These are phyloP conservation scores for Aspergillus versicolor DNA, from an alignment of 2,329 filamentous ascomycete species.

Conservation along the genomic window DNA sequence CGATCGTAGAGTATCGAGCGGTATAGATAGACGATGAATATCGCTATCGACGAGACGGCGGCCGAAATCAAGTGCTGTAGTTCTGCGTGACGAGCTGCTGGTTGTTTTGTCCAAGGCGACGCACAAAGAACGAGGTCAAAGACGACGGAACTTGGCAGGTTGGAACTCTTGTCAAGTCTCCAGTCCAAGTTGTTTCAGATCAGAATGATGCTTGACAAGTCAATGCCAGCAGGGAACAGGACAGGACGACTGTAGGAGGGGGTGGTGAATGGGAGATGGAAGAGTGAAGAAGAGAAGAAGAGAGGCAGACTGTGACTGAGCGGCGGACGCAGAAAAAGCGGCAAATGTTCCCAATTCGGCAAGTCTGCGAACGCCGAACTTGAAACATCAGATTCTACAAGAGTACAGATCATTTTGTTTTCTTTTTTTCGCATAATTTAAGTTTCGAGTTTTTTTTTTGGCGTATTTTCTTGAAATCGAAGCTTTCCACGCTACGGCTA, in stretches of 20 bases:
- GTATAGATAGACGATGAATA: background rate
- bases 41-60: constrained; percentile 7
- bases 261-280: constrained; percentile 26
- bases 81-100: constrained; percentile 19
- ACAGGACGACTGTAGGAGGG: constrained; percentile 30
- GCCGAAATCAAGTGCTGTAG: constrained; percentile 5
- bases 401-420: background rate
- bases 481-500: no score
- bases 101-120: constrained; percentile 18
- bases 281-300: constrained; percentile 20
- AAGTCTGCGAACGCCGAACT: background rate
- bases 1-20: background rate
- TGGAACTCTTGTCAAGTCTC: constrained; percentile 23
- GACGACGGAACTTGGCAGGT: constrained; percentile 19
- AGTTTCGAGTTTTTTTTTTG: background rate
- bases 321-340: constrained; percentile 15
- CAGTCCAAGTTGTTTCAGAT: constrained; percentile 28
- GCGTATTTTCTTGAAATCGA: background rate
- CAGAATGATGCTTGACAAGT: constrained; percentile 49
- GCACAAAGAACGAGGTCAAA: constrained; percentile 23
- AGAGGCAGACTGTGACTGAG: constrained; percentile 21
- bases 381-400: background rate
- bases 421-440: background rate
- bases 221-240: constrained; percentile 48
- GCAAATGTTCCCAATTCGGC: constrained; percentile 9